Base-by-base conservation (phyloP, 2,329 filamentous ascomycete species). In the Penicillium glabrum region DNA sequence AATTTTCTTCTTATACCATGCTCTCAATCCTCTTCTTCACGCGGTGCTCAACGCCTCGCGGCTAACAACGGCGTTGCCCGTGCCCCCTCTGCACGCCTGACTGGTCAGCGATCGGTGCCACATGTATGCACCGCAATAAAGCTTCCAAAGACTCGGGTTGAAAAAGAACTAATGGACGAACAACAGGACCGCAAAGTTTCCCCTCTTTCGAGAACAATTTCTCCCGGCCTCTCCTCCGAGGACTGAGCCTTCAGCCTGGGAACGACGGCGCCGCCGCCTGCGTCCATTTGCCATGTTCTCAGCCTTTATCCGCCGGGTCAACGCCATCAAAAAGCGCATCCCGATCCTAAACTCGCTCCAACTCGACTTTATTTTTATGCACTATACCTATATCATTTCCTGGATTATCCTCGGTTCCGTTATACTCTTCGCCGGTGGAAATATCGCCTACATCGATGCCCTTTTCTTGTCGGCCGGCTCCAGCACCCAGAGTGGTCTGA, bases 401-500 rank as follows among this genome's bases (percentile, higher is more conserved):
- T 85, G 90, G 73, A 81, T 84, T 5, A 79, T 99, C 1, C 51
- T 93, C 46, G 87, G 86, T 16, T 96, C 93, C 0, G 78, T 97
- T 62, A 80, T 96, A 50, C 74, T 99, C 19, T 97, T 86, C 66
- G 84, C 83, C 19, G 79, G 78, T 4, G 84, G 85, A 26, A 77
- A 85, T 16, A 72, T 97, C 57, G 61, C 74, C 2, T 99, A 96
- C 69, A 90, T 95, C 65, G 93, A 99, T 79, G 88, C 92, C 2
- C 83, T 99, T 16, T 91, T 96, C 80, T 91, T 97, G 66, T 85
- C 89, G n/a, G 87, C 86, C 53, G 93, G 95, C 50, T 82, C 90
- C 56, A 89, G 91, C 61, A 98, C 93, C 0, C 95, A 99, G 75
- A 96, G 92, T 61, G 95, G 95, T 1, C 79, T 99, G 60, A 99